Evolutionary conservation across 441 rosid species (phyloP).

Genomic region (Manihot esculenta): DNA sequence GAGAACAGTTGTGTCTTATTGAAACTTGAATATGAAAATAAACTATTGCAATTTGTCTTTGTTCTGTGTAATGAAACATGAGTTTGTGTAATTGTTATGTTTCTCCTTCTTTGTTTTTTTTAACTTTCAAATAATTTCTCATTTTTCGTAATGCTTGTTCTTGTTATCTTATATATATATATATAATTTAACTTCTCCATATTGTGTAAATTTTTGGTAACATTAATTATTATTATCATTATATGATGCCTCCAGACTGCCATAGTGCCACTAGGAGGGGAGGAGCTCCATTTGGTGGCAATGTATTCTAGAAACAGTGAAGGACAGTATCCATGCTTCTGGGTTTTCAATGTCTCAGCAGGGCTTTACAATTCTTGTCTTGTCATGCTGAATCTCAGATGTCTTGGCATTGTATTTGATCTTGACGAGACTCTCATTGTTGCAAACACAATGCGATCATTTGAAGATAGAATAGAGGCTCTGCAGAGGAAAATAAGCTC

Average conservation of each 20-base stretch:
- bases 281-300: constrained; percentile 96
- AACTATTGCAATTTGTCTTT: background rate
- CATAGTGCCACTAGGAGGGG: constrained; percentile 66
- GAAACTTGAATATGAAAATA: background rate
- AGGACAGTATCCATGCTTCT: constrained; percentile 68
- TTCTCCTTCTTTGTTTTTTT: background rate
- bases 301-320: constrained; percentile 62
- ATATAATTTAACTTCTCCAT: background rate
- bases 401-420: constrained; percentile 96
- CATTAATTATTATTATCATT: constrained; percentile 21
- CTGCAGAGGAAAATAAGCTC: constrained; percentile 68
- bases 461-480: constrained; percentile 86
- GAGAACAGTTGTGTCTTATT: background rate
- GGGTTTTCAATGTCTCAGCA: constrained; percentile 73
- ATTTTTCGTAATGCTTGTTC: background rate
- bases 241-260: constrained; percentile 70
- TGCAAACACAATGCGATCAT: constrained; percentile 93
- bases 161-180: no score
- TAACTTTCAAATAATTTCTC: background rate
- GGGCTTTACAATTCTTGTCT: constrained; percentile 82
- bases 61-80: background rate
- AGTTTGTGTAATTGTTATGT: background rate
- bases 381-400: constrained; percentile 85
- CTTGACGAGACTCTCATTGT: constrained; percentile 94
- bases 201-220: background rate